These are phyloP conservation scores for Colletotrichum neosansevieriae DNA, from an alignment of 2,329 filamentous ascomycete genomes.

Conservation along the genomic window DNA sequence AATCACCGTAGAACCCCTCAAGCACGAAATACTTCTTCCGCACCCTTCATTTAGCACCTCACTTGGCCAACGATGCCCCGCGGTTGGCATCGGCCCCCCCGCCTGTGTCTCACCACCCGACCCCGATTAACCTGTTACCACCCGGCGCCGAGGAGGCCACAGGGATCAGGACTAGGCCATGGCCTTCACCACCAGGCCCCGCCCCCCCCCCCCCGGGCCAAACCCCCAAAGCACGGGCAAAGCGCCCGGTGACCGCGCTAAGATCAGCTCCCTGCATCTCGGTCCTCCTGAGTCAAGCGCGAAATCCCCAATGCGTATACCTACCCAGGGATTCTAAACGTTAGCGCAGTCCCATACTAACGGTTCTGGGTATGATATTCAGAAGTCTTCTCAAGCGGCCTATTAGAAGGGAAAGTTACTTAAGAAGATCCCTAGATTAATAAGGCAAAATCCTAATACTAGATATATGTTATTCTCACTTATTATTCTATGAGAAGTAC, in stretches of 20 bases:
- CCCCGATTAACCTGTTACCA: constrained; percentile 15
- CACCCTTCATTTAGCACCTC: background rate
- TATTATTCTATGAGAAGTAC: too few species aligned
- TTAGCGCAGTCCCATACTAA: too few species aligned
- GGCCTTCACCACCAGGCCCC: too few species aligned
- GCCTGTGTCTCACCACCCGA: constrained; percentile 19
- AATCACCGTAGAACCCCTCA: background rate
- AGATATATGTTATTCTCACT: too few species aligned
- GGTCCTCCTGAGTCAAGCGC: constrained; percentile 26
- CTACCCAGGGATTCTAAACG: too few species aligned
- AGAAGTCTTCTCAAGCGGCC: too few species aligned
- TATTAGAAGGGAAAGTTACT: too few species aligned
- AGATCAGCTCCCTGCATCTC: background rate
- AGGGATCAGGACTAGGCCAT: constrained; percentile 5
- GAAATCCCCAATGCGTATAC: constrained; percentile 6
- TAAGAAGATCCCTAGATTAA: too few species aligned
- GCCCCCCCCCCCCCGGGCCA: background rate
- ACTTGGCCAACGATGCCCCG: constrained; percentile 1
- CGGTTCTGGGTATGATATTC: too few species aligned
- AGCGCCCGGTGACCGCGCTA: constrained; percentile 17
- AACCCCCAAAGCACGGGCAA: constrained; percentile 9
- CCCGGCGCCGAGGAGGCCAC: constrained; percentile 12
- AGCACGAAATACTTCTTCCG: background rate
- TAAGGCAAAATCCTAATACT: too few species aligned
- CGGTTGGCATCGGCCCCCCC: constrained; percentile 32